Conservation (phyloP, 768 basidiomycete species). For the Podaxis mareebaensis region DNA sequence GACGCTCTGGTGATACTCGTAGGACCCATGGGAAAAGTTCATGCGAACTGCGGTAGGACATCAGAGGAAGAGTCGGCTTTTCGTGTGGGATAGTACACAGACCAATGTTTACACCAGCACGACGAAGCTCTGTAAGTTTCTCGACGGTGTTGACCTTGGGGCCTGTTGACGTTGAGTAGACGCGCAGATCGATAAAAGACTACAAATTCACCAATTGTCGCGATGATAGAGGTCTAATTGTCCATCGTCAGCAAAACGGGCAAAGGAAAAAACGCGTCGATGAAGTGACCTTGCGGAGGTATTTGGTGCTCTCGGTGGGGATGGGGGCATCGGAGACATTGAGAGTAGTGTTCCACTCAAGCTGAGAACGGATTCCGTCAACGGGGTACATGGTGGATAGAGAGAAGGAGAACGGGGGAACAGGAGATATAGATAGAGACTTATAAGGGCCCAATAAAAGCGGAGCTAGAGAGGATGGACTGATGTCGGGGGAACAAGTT, state of each 20-base stretch:
- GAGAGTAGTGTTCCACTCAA: slow-evolving; percentile 90
- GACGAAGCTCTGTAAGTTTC: slow-evolving; percentile 79
- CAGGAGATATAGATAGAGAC: slow-evolving; percentile 11
- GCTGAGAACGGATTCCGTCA: slow-evolving; percentile 73
- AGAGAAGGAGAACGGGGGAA: slow-evolving; percentile 22
- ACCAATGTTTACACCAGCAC: slow-evolving; percentile 98
- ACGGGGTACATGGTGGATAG: slow-evolving; percentile 50
- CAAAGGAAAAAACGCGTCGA: slow-evolving; percentile 6
- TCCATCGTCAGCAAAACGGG: slow-evolving; percentile 10
- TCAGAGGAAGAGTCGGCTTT: slow-evolving; percentile 9
- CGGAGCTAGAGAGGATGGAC: slow-evolving; percentile 24
- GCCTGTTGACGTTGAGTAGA: slow-evolving; percentile 44
- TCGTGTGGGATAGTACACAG: slow-evolving; percentile 31
- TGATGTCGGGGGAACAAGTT: slow-evolving; percentile 23
- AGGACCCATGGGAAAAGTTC: slow-evolving; percentile 99
- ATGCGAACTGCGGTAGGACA: slow-evolving; percentile 75
- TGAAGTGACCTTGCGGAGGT: slow-evolving; percentile 78
- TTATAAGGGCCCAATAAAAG: slow-evolving; percentile 17
- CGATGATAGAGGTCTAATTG: slow-evolving; percentile 93
- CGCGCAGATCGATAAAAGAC: slow-evolving; percentile 15
- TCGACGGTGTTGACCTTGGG: slow-evolving; percentile 94
- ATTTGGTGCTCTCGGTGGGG: slow-evolving; percentile 81
- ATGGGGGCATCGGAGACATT: slow-evolving; percentile 70
- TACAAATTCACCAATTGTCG: slow-evolving; percentile 81
- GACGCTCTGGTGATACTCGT: slow-evolving; percentile 98